Evolutionary conservation across 441 rosid species (phyloP).

Genomic region (Adansonia madagascariensis): DNA sequence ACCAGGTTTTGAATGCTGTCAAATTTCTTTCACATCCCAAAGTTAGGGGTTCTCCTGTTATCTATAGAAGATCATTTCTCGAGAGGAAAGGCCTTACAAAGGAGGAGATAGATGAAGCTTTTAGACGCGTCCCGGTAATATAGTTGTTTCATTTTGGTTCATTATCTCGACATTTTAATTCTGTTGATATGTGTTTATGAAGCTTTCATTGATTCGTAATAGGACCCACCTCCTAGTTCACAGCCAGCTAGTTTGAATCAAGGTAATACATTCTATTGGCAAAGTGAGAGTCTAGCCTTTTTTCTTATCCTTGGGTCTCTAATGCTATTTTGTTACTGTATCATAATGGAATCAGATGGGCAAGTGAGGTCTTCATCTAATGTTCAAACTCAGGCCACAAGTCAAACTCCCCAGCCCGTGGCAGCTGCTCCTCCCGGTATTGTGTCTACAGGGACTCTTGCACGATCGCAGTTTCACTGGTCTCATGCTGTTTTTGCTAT

Average conservation of each 20-base stretch:
- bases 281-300: slow-evolving; percentile 4
- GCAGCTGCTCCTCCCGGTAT: slow-evolving; percentile 52
- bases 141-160: background rate
- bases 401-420: slow-evolving; percentile 60
- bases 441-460: slow-evolving; percentile 43
- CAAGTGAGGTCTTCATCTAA: slow-evolving; percentile 53
- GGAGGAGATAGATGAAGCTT: slow-evolving; percentile 98
- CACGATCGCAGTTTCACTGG: slow-evolving; percentile 62
- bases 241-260: slow-evolving; percentile 54
- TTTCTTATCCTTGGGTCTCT: slow-evolving; percentile 21
- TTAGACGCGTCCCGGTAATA: slow-evolving; percentile 85
- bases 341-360: slow-evolving; percentile 45
- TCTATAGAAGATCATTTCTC: slow-evolving; percentile 85
- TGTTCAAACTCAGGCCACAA: slow-evolving; percentile 54
- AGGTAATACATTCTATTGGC: slow-evolving; percentile 32
- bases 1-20: slow-evolving; percentile 88
- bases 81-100: slow-evolving; percentile 94
- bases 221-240: slow-evolving; percentile 90
- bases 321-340: slow-evolving; percentile 28
- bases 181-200: slow-evolving; percentile 15
- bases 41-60: slow-evolving; percentile 86
- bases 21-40: slow-evolving; percentile 94
- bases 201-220: slow-evolving; percentile 20
- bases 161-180: background rate
- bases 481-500: slow-evolving; percentile 78